Base-by-base conservation (phyloP, 2,329 filamentous ascomycete species). In the Pseudogymnoascus sp. region DNA sequence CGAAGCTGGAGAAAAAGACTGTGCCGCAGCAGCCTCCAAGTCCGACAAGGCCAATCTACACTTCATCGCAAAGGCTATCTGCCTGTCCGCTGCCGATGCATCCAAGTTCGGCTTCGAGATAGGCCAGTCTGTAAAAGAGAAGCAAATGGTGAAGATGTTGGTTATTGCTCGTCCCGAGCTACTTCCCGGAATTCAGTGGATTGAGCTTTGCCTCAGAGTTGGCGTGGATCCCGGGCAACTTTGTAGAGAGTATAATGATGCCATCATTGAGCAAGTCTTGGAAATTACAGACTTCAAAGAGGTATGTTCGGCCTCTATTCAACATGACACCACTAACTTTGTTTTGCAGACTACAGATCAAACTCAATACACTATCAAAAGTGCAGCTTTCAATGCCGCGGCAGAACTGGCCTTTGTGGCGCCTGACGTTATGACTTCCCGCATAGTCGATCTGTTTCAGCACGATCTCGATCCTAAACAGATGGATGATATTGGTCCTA, bases 351-450 rank as follows among this genome's bases (percentile, higher is more conserved):
- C 59, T 61, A 15, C 75, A 59, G 29, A 61, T 5, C 66, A 69
- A 55, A 62, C 75, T 72, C 76, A 76, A 4, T 72, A 69, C 27
- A 62, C 69, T 2, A 78, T 90, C 44, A 86, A 85, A 69, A 76
- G 78, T 41, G 93, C 93, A 60, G 90, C 93, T 3, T 95, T 87
- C 74, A 87, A 86, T 68, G 91, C 93, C 6, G 90, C 91, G 9
- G 92, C 92, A 38, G 94, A 97, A 70, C 80, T 99, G 63, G 92
- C 91, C 2, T 99, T 99, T 71, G 91, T 99, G 27, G 90, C 93
- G 4, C 94, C 94, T 0, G 89, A 94, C 44, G 79, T 80, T 13
- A 89, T 96, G 75, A 88, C 91, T 17, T 84, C 91, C 4, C 82
- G 84, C 6, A 81, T 99, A 25, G 84, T 97, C 27, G 77, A 85